Percentiles rank a stretch among this genome's conserved stretches.
phyloP scores from a whole-genome alignment of 306 rosid species.

The Albizia julibrissin region DNA sequence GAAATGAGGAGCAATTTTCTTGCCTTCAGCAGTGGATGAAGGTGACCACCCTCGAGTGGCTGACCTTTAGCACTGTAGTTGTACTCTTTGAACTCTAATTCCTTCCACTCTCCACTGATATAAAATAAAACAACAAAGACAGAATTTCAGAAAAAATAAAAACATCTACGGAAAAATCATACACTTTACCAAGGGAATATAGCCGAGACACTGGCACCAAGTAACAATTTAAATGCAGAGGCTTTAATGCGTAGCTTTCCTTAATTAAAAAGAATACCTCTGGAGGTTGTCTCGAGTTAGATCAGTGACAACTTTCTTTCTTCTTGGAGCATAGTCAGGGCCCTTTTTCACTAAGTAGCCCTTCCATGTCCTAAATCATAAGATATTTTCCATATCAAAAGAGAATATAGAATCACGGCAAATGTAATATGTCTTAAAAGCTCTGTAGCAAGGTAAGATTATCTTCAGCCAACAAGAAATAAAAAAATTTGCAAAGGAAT shows the following conservation, averaged over 20 bases:
- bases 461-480: background rate
- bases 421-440: background rate
- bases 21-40: slow-evolving; percentile 95
- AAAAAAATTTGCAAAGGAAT: background rate
- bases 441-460: background rate
- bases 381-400: slow-evolving; percentile 15
- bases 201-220: background rate
- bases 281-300: slow-evolving; percentile 79
- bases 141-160: slow-evolving; percentile 29
- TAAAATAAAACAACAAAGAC: slow-evolving; percentile 15
- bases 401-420: slow-evolving; percentile 15
- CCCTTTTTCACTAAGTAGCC: slow-evolving; percentile 73
- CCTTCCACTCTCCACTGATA: slow-evolving; percentile 85
- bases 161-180: slow-evolving; percentile 24
- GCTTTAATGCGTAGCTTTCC: background rate
- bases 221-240: background rate
- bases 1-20: slow-evolving; percentile 32
- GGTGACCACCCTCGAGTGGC: slow-evolving; percentile 81
- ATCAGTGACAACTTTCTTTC: slow-evolving; percentile 77
- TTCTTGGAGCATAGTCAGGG: slow-evolving; percentile 76
- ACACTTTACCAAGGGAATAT: background rate
- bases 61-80: slow-evolving; percentile 88
- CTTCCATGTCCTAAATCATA: slow-evolving; percentile 65
- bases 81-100: slow-evolving; percentile 77
- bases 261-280: slow-evolving; percentile 48